phyloP scores from a whole-genome alignment of 257 asterid species.

The Parsonsia alboflavescens region DNA sequence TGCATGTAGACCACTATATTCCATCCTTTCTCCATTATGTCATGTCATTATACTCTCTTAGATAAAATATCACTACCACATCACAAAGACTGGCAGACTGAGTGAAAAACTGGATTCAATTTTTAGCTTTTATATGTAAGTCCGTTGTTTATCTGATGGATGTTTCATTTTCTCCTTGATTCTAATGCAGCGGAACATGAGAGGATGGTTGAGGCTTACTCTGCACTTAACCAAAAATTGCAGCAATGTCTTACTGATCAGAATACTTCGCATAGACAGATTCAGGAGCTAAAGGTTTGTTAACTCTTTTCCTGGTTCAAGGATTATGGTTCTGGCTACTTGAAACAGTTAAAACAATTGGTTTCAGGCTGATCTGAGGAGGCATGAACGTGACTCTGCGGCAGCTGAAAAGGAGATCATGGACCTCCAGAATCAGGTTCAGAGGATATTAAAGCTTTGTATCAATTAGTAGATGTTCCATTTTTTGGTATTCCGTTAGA shows the following conservation, averaged over 20 bases:
- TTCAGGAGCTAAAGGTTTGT: slow-evolving; percentile 71
- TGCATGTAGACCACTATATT: background rate
- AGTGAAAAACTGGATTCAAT: background rate
- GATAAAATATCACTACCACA: background rate
- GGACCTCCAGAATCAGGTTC: slow-evolving; percentile 89
- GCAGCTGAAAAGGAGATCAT: slow-evolving; percentile 60
- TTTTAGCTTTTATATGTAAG: background rate
- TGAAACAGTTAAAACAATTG: slow-evolving; percentile 2
- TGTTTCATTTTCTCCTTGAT: slow-evolving; percentile 11
- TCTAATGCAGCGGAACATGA: slow-evolving; percentile 71
- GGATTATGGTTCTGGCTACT: background rate
- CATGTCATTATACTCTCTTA: background rate
- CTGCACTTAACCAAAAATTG: slow-evolving; percentile 58
- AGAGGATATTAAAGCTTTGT: background rate
- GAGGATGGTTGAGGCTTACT: slow-evolving; percentile 64
- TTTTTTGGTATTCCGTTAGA: background rate
- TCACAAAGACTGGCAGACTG: background rate
- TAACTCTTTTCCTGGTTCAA: background rate
- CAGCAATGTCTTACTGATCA: slow-evolving; percentile 63
- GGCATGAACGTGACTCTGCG: slow-evolving; percentile 73
- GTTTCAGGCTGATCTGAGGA: slow-evolving; percentile 65
- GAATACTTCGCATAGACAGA: slow-evolving; percentile 46
- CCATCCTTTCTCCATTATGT: background rate
- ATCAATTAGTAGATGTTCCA: background rate
- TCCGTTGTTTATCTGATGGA: background rate